Percentiles rank a stretch among this genome's conserved stretches.
These are phyloP conservation scores for Dothiorella sarmentorum DNA, from an alignment of 2,329 filamentous ascomycete species.

Conservation along the genomic window DNA sequence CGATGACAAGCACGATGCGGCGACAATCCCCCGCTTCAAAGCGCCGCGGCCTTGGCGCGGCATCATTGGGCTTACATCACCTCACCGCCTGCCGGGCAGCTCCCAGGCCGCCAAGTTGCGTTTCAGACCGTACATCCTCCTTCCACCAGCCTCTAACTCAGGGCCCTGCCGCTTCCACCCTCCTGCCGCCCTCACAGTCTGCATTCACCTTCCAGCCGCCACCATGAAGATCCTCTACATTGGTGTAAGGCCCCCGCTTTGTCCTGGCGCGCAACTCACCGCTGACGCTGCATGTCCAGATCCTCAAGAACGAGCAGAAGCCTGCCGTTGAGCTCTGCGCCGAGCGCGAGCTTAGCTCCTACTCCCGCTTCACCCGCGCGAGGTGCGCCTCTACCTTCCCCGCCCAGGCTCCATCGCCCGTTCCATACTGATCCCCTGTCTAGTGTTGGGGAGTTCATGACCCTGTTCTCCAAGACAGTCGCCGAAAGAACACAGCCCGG, in stretches of 20 bases:
- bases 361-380: conserved; percentile 73
- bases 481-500: conserved; percentile 81
- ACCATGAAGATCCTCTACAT: conserved; percentile 87
- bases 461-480: conserved; percentile 79
- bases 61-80: not conserved
- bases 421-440: not conserved
- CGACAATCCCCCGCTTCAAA: not conserved
- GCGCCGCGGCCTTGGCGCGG: not conserved
- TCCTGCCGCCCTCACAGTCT: not conserved
- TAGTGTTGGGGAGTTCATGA: conserved; percentile 69
- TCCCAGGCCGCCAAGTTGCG: conserved; percentile 13
- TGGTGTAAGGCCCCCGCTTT: conserved; percentile 58
- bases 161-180: not conserved
- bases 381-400: conserved; percentile 49
- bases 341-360: conserved; percentile 74
- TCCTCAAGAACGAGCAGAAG: conserved; percentile 75
- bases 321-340: conserved; percentile 72
- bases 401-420: not conserved
- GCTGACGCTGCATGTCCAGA: conserved; percentile 47
- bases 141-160: not conserved
- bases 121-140: conserved; percentile 18
- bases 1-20: not conserved
- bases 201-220: conserved; percentile 21
- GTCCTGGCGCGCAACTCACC: conserved; percentile 20
- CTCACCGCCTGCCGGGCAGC: conserved; percentile 6